Evolutionary conservation across 2,329 filamentous ascomycete species (phyloP), one percentile per base, ranked within the genome.

Genomic region (Endoconidiophora laricicola): DNA sequence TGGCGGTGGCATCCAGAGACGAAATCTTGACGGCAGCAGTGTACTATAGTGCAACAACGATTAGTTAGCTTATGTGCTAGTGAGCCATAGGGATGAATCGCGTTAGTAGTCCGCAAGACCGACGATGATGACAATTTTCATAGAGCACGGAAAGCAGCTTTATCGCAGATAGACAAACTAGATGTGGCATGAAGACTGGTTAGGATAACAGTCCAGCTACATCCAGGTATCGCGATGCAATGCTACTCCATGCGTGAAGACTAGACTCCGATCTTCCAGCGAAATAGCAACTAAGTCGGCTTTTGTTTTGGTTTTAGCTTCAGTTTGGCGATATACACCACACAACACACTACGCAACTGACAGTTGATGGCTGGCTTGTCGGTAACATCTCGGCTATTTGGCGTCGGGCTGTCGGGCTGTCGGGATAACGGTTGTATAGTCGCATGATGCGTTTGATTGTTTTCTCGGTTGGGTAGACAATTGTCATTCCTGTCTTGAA

Each of bases 1-100:
- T 85, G 65, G 88, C 81, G 58, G 86, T 87, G 63, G 78, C 74
- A 61, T 98, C 91, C 67, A 98, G 83, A 59, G 78, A 71, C 55
- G 81, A 82, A 59, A 81, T 78, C 78, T 96, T 98, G 65, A 81
- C 79, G 60, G 90, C 86, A 56, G 91, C 91, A 57, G 88, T 96
- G 80, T 94, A 98, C 91, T 98, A 46, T 56, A 69, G 69, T 60
- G 60, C 57, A 10, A n/a, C 12, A 12, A 33, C 12, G 12, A 33
- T 33, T 33, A 26, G 48, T 50, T 54, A 54, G 52, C 24, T 4
- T 38, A 16, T 36, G 44, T 12, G 33, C 23, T 26, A 12, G 3
- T 6, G 4, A 24, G 24, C 10, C 29, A 33, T 7, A 12, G 3
- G 29, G 29, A 9, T 33, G 29, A 2, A 9, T 33, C 7, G 29